A percentile compares a stretch with the other conserved stretches of the same genome.
phyloP scores from a whole-genome alignment of 768 basidiomycete genomes.

The Peribolospora kevripleyi region DNA sequence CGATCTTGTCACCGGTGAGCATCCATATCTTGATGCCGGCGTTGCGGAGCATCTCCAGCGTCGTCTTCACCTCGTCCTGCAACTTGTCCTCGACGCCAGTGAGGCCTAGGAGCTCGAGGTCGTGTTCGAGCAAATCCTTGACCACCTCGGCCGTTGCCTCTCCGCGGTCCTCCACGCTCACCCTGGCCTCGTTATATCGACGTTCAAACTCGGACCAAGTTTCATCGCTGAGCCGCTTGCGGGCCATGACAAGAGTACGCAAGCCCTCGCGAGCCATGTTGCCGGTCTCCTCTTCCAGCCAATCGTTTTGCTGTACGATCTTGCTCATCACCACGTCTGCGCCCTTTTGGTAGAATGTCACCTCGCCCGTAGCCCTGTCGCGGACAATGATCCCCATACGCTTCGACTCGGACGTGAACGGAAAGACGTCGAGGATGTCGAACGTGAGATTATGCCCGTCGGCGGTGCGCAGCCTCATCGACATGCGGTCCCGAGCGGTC shows the following conservation, averaged over 20 bases:
- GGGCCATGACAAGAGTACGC: slow-evolving; percentile 74
- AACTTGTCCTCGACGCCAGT: slow-evolving; percentile 99
- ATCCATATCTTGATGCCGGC: slow-evolving; percentile 99
- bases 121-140: slow-evolving; percentile 51
- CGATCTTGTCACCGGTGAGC: slow-evolving; percentile 97
- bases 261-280: slow-evolving; percentile 97
- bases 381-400: slow-evolving; percentile 95
- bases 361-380: slow-evolving; percentile 46
- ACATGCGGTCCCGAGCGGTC: slow-evolving; percentile 63
- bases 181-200: slow-evolving; percentile 49
- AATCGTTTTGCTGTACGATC: slow-evolving; percentile 90
- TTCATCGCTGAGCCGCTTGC: slow-evolving; percentile 46
- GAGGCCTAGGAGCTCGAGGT: slow-evolving; percentile 71
- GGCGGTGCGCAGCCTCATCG: slow-evolving; percentile 60
- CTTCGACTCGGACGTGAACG: slow-evolving; percentile 95
- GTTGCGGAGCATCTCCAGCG: slow-evolving; percentile 73
- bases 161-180: slow-evolving; percentile 46
- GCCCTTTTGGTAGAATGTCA: slow-evolving; percentile 82
- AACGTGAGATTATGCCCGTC: slow-evolving; percentile 38
- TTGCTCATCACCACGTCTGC: slow-evolving; percentile 94
- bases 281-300: slow-evolving; percentile 93
- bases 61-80: slow-evolving; percentile 87
- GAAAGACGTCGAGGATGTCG: slow-evolving; percentile 83
- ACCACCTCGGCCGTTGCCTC: slow-evolving; percentile 59
- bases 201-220: slow-evolving; percentile 49